phyloP scores from a whole-genome alignment of 495 filamentous ascomycete genomes.

The Symbiotaphrina buchneri region DNA sequence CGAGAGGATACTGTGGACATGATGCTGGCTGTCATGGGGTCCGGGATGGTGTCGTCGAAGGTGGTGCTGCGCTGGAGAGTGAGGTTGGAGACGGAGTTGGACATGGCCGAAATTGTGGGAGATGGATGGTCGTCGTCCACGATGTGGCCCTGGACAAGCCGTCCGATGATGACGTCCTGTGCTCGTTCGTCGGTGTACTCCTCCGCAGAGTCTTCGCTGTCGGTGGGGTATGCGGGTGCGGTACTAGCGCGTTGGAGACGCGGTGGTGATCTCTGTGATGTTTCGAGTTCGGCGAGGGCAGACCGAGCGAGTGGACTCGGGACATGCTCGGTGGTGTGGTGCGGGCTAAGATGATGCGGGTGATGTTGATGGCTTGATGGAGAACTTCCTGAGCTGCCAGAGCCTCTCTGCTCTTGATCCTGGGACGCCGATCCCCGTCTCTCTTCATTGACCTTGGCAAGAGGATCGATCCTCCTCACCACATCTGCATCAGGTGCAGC shows the following conservation, averaged over 20 bases:
- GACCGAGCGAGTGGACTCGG: constrained; percentile 8
- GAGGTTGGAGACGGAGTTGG: constrained; percentile 23
- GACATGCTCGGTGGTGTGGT: no score
- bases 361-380: constrained; percentile 1
- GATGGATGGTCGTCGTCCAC: constrained; percentile 88
- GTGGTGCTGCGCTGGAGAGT: constrained; percentile 10
- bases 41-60: constrained; percentile 25
- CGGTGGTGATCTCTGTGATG: background rate
- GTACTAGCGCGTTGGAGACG: background rate
- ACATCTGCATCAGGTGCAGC: constrained; percentile 3
- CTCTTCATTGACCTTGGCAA: constrained; percentile 3
- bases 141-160: constrained; percentile 87
- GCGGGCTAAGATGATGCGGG: background rate
- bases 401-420: no score
- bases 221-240: constrained; percentile 5
- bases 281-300: background rate
- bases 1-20: constrained; percentile 33
- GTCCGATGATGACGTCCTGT: constrained; percentile 73
- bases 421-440: constrained; percentile 2
- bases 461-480: constrained; percentile 4
- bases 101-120: constrained; percentile 39
- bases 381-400: constrained; percentile 6
- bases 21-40: constrained; percentile 42
- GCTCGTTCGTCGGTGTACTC: constrained; percentile 78
- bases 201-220: constrained; percentile 17